Base-by-base conservation (phyloP, 1,284 basidiomycete genomes). In the Fomitiporia mediterranea region DNA sequence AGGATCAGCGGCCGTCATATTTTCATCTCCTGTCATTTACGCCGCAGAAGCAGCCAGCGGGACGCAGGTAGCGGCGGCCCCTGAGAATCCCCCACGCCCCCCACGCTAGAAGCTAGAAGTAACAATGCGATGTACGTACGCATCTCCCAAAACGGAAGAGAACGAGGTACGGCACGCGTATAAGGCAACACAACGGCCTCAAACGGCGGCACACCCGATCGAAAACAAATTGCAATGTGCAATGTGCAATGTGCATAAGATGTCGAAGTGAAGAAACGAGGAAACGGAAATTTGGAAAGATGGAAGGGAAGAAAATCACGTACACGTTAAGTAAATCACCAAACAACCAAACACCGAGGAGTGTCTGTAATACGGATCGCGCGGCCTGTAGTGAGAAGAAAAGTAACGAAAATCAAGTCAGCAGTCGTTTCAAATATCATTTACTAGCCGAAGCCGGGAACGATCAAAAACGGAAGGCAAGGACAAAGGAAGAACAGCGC, bases 291-390 rank as follows among this genome's bases (percentile, higher is more conserved):
- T 43, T 44, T 17, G 15, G 21, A 30, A 25, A 44, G 17, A 46
- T 4, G 17, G n/a, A 43, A 23, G 9, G 38, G 25, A 17, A 53
- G n/a, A 19, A 11, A 34, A n/a, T 30, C 15, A 68, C 82, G 61
- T 68, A 88, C 86, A 76, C 72, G 8, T 80, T 86, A 48, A 89
- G 73, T 54, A 83, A 63, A 65, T 89, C 87, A 11, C 71, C 69
- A 68, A 89, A 88, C 15, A 86, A 69, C 75, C 75, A 80, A 32
- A 86, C 82, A 13, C 85, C 86, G 32, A 89, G 69, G 27, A 86
- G 70, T 5, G 86, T 89, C 69, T 90, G 86, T 34, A 89, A 70
- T 7, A 89, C 87, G 13, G 84, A 85, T 53, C 84, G 78, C 17
- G 84, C 84, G 37, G 85, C 86, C 84, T 86, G 55, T 30, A 32